Evolutionary conservation across 306 rosid genomes (phyloP).

Genomic region (Cucumis sativus): Cucumber_9930_V3 NC_026660.2:4358001-4358500

Average conservation of each 20-base stretch:
- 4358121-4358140: not conserved
- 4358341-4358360: not conserved
- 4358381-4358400: not conserved
- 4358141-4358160: not conserved
- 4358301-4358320: conserved; percentile 54
- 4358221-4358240: conserved; percentile 8
- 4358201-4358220: not conserved
- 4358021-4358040: not conserved
- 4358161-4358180: not conserved
- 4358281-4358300: conserved; percentile 90
- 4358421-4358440: not conserved
- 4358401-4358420: not conserved
- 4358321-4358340: not conserved
- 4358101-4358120: not conserved
- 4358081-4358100: not conserved
- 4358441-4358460: not conserved
- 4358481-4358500: not conserved
- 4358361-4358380: not conserved
- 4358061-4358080: not conserved
- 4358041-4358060: not conserved
- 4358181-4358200: not conserved
- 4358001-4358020: not conserved
- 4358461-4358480: not conserved
- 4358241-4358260: conserved; percentile 14
- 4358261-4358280: conserved; percentile 70